Base-by-base conservation (phyloP, 495 filamentous ascomycete genomes). In the Penicillium odoratum region DNA sequence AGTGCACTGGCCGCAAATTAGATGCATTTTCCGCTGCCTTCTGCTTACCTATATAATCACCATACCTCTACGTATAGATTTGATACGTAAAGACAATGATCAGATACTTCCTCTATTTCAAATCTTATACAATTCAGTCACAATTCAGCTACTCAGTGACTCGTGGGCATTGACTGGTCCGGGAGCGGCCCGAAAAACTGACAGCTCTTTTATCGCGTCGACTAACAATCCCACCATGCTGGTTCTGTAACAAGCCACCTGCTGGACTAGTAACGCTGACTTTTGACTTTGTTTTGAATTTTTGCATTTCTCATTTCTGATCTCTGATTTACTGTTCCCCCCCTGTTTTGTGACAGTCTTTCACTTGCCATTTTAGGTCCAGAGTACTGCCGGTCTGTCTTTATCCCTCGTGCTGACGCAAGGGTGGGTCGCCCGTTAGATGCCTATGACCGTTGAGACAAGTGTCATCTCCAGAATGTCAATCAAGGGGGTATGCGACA, bases 1-100 rank as follows among this genome's bases (percentile, higher is more conserved):
- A 65, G 67, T 54, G 67, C 67, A 67, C 64, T 69, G 67, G 67
- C 64, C 64, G 61, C 64, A 67, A 66, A 66, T 64, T 59, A 64
- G 61, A 57, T 67, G 67, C 64, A 67, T 67, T 67, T 63, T 63
- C 61, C 61, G 67, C 53, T 69, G 67, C 67, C 67, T 69, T 7
- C 3, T 34, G 1, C 3, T 4, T 50, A 21, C 28, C 29, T 48
- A 31, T 51, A 40, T 26, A 9, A 16, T 43, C 3, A 7, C 30
- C 3, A 5, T 1, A 5, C 13, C 5, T 40, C 15, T n/a, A 40
- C 36, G 36, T 40, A 40, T 40, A 15, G n/a, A n/a, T 1, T 13
- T 16, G 38, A 40, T 36, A 11, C 30, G 9, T 10, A 36, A 11
- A 11, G 3, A 36, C 10, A 16, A 40, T 40, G 38, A 40, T 40